Conservation (phyloP, 2,329 filamentous ascomycete genomes). For the Ascosphaera apis region DNA sequence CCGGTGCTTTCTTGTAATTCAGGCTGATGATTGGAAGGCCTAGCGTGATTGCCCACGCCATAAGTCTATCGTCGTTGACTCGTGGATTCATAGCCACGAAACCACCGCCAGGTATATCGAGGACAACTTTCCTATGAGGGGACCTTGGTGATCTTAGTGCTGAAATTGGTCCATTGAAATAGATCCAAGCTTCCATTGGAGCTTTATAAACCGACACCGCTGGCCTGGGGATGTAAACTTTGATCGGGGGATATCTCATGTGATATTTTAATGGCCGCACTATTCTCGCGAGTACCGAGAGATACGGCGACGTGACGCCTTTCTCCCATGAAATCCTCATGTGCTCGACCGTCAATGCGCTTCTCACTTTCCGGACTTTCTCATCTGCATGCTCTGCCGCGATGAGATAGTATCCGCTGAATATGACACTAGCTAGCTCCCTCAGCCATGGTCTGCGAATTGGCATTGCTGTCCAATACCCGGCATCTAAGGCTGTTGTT, state of each 20-base stretch:
- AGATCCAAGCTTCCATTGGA: slow-evolving; percentile 69
- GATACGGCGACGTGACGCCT: slow-evolving; percentile 64
- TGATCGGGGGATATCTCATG: slow-evolving; percentile 58
- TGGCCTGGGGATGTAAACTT: slow-evolving; percentile 65
- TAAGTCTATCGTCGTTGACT: slow-evolving; percentile 78
- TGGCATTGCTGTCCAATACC: slow-evolving; percentile 96
- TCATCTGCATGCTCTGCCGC: slow-evolving; percentile 89
- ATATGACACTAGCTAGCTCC: slow-evolving; percentile 61
- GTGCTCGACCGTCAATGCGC: slow-evolving; percentile 72
- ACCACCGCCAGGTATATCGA: slow-evolving; percentile 84
- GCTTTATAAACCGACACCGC: slow-evolving; percentile 59
- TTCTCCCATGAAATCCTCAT: slow-evolving; percentile 91
- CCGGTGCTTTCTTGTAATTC: slow-evolving; percentile 74
- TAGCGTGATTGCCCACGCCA: slow-evolving; percentile 75
- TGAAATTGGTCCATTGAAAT: slow-evolving; percentile 70
- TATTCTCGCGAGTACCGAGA: slow-evolving; percentile 47
- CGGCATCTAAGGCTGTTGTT: slow-evolving; percentile 78
- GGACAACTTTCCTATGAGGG: slow-evolving; percentile 53
- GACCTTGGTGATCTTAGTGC: too few species aligned
- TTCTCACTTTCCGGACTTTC: slow-evolving; percentile 78
- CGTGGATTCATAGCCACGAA: slow-evolving; percentile 96
- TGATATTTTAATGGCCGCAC: slow-evolving; percentile 59
- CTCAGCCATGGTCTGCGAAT: slow-evolving; percentile 59
- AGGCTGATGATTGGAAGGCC: slow-evolving; percentile 75
- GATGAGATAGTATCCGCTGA: slow-evolving; percentile 75